phyloP scores from a whole-genome alignment of 2,329 filamentous ascomycete genomes.

The Coleophoma cylindrospora region DNA sequence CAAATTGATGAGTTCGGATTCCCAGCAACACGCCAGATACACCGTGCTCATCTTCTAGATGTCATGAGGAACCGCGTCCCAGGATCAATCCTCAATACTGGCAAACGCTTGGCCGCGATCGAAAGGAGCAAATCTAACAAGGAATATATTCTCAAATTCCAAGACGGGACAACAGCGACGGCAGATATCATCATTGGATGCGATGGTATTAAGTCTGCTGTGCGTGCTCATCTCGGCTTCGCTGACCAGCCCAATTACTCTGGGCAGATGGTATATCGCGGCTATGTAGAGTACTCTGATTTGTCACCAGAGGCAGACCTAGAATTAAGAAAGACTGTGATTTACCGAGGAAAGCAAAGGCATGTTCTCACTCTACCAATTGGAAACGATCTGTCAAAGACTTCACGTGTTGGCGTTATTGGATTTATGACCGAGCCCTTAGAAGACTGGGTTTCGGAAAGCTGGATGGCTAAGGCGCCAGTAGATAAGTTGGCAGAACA shows the following conservation, averaged over 20 bases:
- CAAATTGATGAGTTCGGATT: neutral
- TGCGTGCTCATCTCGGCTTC: neutral
- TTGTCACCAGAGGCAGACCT: neutral
- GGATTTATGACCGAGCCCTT: neutral
- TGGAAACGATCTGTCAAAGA: neutral
- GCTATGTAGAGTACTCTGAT: neutral
- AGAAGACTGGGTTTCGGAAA: neutral
- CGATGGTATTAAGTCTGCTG: conserved; percentile 1
- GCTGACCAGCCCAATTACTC: conserved; percentile 15
- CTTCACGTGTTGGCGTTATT: neutral
- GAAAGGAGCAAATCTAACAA: neutral
- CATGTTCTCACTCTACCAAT: neutral
- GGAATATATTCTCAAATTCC: neutral
- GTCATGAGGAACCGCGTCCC: neutral
- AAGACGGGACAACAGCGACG: neutral
- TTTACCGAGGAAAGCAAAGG: neutral
- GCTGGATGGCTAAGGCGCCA: neutral
- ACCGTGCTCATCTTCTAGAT: neutral
- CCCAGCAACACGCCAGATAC: neutral
- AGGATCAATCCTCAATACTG: neutral
- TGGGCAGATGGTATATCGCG: conserved; percentile 20
- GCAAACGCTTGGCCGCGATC: neutral
- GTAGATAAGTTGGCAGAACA: neutral
- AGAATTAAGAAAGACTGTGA: neutral
- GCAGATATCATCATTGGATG: conserved; percentile 1